Conservation (phyloP, 106 monocot genomes). For the Phalaenopsis equestris region DNA sequence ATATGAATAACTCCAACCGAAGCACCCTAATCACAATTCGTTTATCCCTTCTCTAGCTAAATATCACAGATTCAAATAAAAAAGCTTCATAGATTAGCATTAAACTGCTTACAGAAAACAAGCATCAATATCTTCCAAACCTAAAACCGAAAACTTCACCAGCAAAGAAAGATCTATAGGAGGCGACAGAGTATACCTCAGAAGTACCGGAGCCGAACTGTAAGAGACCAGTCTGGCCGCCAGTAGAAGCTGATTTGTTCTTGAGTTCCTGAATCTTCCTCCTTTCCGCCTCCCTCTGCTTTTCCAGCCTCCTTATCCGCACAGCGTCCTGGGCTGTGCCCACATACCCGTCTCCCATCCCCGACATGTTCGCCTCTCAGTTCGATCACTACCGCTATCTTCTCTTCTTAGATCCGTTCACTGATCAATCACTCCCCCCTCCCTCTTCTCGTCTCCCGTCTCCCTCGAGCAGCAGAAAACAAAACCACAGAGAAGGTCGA, state of each 20-base stretch:
- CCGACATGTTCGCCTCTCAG: constrained; percentile 47
- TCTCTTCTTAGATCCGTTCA: no score
- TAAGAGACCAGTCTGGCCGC: constrained; percentile 80
- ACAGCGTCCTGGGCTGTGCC: constrained; percentile 95
- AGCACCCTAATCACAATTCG: neutral
- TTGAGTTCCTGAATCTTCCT: constrained; percentile 92
- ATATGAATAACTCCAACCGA: neutral
- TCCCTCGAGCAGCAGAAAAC: no score
- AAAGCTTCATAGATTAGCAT: neutral
- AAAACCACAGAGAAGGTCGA: no score
- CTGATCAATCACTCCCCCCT: no score
- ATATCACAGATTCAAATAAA: neutral
- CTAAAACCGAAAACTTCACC: neutral
- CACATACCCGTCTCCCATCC: constrained; percentile 97
- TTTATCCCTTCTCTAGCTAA: neutral
- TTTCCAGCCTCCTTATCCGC: constrained; percentile 92
- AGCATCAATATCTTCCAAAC: neutral
- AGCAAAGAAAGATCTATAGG: neutral
- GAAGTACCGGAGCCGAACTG: constrained; percentile 99
- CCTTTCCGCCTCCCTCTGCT: constrained; percentile 93
- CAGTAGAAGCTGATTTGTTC: constrained; percentile 71
- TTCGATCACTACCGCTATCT: no score
- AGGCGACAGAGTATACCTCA: constrained; percentile 37
- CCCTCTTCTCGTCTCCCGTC: no score
- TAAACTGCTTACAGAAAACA: neutral